Conservation (phyloP, 306 rosid genomes). For the peach (Prunus persica) region Prunus_persica_NCBIv2 NC_034014.1:22160501-22161000, state of each 20-base stretch:
- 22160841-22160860: not conserved
- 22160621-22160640: too few species aligned
- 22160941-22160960: not conserved
- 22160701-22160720: not conserved
- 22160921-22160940: constrained; percentile 7
- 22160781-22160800: not conserved
- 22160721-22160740: not conserved
- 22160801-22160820: not conserved
- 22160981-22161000: not conserved
- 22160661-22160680: not conserved
- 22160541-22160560: too few species aligned
- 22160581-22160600: too few species aligned
- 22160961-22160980: not conserved
- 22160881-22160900: not conserved
- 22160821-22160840: constrained; percentile 15
- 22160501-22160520: too few species aligned
- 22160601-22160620: too few species aligned
- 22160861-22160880: constrained; percentile 7
- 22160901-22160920: constrained; percentile 14
- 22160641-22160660: not conserved
- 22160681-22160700: not conserved
- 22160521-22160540: too few species aligned
- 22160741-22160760: not conserved
- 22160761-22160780: not conserved
- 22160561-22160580: too few species aligned